Conservation (phyloP, 352 stramenopile species). For the Globisporangium nunn region DNA sequence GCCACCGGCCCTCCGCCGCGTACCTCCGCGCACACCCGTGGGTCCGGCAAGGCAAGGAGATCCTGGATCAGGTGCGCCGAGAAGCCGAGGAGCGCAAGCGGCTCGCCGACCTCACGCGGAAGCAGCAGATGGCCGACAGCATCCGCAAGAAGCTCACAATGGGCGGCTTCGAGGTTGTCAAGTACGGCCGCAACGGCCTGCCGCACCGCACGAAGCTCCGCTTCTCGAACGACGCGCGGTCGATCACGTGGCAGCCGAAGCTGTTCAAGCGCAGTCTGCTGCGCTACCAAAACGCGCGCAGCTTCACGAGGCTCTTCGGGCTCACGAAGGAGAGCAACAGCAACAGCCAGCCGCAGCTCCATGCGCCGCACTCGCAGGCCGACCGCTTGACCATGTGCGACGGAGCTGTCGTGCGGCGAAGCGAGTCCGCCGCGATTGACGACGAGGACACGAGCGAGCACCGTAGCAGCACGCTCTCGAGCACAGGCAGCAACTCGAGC, state of each 20-base stretch:
- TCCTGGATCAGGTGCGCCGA: constrained; percentile 32
- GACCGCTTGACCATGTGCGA: constrained; percentile 25
- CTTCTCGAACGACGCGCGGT: constrained; percentile 60
- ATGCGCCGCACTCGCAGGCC: constrained; percentile 24
- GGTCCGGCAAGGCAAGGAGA: constrained; percentile 44
- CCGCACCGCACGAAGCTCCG: constrained; percentile 70
- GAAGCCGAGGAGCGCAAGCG: constrained; percentile 40
- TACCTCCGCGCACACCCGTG: constrained; percentile 53
- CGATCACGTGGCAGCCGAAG: constrained; percentile 72
- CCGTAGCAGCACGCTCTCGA: constrained; percentile 9
- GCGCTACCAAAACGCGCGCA: constrained; percentile 65
- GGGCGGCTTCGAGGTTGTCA: constrained; percentile 66
- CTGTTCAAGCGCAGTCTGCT: constrained; percentile 63
- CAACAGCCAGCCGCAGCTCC: constrained; percentile 34
- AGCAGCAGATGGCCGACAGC: constrained; percentile 50
- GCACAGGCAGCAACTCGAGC: constrained; percentile 15
- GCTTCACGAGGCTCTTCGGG: constrained; percentile 60
- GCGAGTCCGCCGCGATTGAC: constrained; percentile 14
- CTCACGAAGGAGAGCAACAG: constrained; percentile 21
- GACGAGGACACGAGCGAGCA: constrained; percentile 12
- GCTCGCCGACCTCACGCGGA: constrained; percentile 43
- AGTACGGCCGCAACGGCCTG: constrained; percentile 73
- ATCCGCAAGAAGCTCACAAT: constrained; percentile 70
- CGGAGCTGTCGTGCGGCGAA: constrained; percentile 11
- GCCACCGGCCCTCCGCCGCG: constrained; percentile 47